Percentiles rank a stretch among this genome's conserved stretches.
These are phyloP conservation scores for Usnea hakonensis DNA, from an alignment of 495 filamentous ascomycete species.

Conservation along the genomic window DNA sequence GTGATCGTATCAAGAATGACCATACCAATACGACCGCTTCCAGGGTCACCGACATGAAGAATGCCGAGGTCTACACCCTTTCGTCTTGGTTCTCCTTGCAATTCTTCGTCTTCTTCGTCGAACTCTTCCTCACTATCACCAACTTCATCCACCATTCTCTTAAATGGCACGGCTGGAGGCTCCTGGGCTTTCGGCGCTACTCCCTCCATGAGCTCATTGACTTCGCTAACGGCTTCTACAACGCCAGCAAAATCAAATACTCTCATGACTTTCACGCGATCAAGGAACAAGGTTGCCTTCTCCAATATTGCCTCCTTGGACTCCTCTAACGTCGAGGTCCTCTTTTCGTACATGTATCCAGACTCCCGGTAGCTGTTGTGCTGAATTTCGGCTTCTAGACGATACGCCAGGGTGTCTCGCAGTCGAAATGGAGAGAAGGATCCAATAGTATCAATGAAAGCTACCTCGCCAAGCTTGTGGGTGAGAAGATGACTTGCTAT, in stretches of 20 bases:
- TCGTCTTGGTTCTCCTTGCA: not conserved
- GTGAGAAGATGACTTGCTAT: conserved; percentile 22
- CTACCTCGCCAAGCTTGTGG: conserved; percentile 17
- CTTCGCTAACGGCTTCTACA: conserved; percentile 22
- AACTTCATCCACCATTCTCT: not conserved
- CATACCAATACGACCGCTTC: conserved; percentile 16
- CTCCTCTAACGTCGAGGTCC: not conserved
- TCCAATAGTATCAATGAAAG: conserved; percentile 22
- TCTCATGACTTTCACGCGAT: conserved; percentile 23
- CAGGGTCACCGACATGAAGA: not conserved
- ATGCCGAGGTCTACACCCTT: not conserved
- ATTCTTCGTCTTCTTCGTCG: conserved; percentile 8
- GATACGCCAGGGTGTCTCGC: conserved; percentile 16
- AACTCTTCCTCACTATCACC: conserved; percentile 9
- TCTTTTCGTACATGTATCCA: conserved; percentile 19
- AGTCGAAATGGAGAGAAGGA: conserved; percentile 22
- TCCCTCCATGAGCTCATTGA: conserved; percentile 9
- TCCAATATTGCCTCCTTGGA: not conserved
- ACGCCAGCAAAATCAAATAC: conserved; percentile 25
- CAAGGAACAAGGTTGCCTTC: conserved; percentile 18
- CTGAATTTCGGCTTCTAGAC: conserved; percentile 13
- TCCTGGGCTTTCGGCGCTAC: not conserved
- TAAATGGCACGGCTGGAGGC: not conserved
- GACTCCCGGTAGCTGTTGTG: conserved; percentile 13
- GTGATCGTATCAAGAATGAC: conserved; percentile 22